Evolutionary conservation across 306 rosid species (phyloP), one percentile per base, ranked within the genome.

Genomic region (Comarum palustre): DNA sequence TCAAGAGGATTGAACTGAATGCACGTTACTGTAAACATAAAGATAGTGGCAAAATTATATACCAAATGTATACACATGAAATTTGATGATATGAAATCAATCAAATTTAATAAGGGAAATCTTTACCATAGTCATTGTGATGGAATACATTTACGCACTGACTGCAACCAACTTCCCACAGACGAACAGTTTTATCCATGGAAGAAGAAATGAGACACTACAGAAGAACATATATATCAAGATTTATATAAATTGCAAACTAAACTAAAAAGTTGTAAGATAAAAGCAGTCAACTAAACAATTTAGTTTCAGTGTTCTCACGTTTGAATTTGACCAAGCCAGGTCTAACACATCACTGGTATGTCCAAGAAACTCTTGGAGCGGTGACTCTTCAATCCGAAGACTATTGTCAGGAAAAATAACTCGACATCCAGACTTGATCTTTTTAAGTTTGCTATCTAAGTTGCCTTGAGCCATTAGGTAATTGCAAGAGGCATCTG

Each of bases 141-240:
- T 27, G 75, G 81, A 94, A 91, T 69, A 88, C 84, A 45, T 76
- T 43, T 25, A 78, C 85, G 79, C 96, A 85, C 61, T 75, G 76
- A 81, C 78, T 8, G 29, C 72, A 80, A 67, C 92, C 95, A 22
- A 91, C 79, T 84, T 78, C 79, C 99, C 99, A 91, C 68, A 88
- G 73, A 24, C 97, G 89, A 66, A 91, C 99, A 5, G 96, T 91
- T 82, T 84, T 85, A 83, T 94, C 99, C 89, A 47, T 85, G n/a
- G 99, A 94, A n/a, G 95, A 77, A 20, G 99, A 94, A 82, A 94
- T 86, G 31, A 94, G 90, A 82, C 76, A 72, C 99, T 91, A 91
- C 87, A 83, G 39, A 5, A 72, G 79, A 79, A 47, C 57, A 80
- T 20, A 50, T 12, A 60, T 51, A 61, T 51, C 59, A 57, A 73